A percentile compares a stretch with the other conserved stretches of the same genome.
These are phyloP conservation scores for Lasiodiplodia citricola DNA, from an alignment of 2,329 filamentous ascomycete genomes.

Conservation along the genomic window DNA sequence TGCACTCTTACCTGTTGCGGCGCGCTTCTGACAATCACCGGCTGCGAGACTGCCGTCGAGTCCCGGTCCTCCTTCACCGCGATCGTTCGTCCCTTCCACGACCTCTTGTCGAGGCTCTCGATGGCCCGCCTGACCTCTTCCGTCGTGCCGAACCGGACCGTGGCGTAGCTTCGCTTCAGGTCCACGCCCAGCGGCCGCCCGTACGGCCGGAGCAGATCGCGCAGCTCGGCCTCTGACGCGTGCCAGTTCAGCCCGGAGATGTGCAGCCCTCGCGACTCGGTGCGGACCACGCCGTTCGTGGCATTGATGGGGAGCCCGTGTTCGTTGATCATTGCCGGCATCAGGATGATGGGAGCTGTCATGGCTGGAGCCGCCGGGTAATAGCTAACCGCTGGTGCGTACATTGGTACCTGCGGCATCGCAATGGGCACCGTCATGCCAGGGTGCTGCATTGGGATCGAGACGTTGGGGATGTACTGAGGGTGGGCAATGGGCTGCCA, in stretches of 20 bases:
- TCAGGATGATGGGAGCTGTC: neutral
- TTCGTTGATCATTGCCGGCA: slow-evolving; percentile 31
- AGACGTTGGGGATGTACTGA: neutral
- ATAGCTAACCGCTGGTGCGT: slow-evolving; percentile 27
- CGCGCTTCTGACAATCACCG: slow-evolving; percentile 38
- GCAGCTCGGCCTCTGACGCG: slow-evolving; percentile 36
- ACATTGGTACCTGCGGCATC: slow-evolving; percentile 2
- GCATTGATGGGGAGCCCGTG: slow-evolving; percentile 45
- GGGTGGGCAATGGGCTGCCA: slow-evolving; percentile 6
- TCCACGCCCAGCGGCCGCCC: slow-evolving; percentile 35
- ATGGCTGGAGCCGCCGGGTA: slow-evolving; percentile 27
- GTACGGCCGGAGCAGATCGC: slow-evolving; percentile 35
- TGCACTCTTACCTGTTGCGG: slow-evolving; percentile 16
- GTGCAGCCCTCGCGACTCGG: slow-evolving; percentile 46
- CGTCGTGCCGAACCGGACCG: slow-evolving; percentile 38
- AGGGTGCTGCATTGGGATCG: slow-evolving; percentile 19
- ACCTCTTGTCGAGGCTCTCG: slow-evolving; percentile 34
- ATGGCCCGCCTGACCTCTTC: slow-evolving; percentile 40
- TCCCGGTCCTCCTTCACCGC: slow-evolving; percentile 43
- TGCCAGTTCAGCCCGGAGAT: slow-evolving; percentile 41
- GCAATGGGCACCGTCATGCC: slow-evolving; percentile 31
- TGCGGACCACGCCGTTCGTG: slow-evolving; percentile 41
- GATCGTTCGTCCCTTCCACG: slow-evolving; percentile 40
- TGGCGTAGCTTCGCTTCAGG: slow-evolving; percentile 38
- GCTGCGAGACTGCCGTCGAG: slow-evolving; percentile 38